A percentile compares a stretch with the other conserved stretches of the same genome.
Evolutionary conservation across 208 protist genomes (phyloP).

Genomic region (Crithidia thermophila): DNA sequence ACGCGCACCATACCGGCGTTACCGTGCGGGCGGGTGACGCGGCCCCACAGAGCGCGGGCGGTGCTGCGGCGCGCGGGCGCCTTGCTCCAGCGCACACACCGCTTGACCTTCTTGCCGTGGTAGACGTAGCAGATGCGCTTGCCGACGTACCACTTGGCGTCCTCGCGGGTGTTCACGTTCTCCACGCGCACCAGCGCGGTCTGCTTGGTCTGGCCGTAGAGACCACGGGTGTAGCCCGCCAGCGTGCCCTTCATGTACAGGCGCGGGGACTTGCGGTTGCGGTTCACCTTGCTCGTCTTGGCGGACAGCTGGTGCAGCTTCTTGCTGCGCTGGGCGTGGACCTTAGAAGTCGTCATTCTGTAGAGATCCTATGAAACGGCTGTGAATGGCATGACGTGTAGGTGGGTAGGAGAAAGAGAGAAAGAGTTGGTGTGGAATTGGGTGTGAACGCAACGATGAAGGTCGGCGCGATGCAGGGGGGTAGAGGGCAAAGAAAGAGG

Average conservation of each 20-base stretch:
- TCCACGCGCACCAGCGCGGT: constrained; percentile 96
- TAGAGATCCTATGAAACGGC: constrained; percentile 15
- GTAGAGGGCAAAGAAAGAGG: no score
- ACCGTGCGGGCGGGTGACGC: constrained; percentile 97
- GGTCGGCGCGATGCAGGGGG: no score
- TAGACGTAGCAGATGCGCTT: constrained; percentile 99
- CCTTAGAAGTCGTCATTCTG: constrained; percentile 69
- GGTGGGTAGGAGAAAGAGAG: background rate
- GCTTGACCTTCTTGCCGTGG: constrained; percentile 95
- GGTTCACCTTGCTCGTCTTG: constrained; percentile 85
- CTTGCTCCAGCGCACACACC: constrained; percentile 91
- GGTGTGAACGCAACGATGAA: no score
- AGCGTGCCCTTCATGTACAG: constrained; percentile 94
- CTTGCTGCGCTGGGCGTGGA: constrained; percentile 89
- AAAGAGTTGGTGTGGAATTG: no score
- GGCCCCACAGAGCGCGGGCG: constrained; percentile 98
- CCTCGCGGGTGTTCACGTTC: constrained; percentile 96
- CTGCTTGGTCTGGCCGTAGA: constrained; percentile 95
- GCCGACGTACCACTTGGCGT: constrained; percentile 98
- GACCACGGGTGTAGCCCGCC: constrained; percentile 88
- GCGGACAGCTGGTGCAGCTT: constrained; percentile 90
- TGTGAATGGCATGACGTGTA: background rate
- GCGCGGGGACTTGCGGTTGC: constrained; percentile 85
- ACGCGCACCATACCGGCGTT: constrained; percentile 97
- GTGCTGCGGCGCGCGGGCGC: constrained; percentile 89